Conservation (phyloP, 495 filamentous ascomycete genomes). For the Aspergillus olivimuriae region DNA sequence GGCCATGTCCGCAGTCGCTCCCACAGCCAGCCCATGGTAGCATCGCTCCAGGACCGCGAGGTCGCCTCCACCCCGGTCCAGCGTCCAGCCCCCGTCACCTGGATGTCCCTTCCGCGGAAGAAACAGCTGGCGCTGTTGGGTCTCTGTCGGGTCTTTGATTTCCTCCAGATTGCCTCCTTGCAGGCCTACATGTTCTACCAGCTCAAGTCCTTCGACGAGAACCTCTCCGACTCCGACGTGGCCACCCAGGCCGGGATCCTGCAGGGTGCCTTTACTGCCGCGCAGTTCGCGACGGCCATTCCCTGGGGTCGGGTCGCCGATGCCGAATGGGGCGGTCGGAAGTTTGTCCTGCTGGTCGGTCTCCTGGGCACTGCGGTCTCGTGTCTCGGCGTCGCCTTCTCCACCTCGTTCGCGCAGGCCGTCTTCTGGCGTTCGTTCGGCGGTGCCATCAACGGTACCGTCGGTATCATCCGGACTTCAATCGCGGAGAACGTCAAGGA, state of each 20-base stretch:
- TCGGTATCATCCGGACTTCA: slow-evolving; percentile 77
- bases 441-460: slow-evolving; percentile 75
- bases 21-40: slow-evolving; percentile 20
- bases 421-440: slow-evolving; percentile 67
- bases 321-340: slow-evolving; percentile 61
- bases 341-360: slow-evolving; percentile 71
- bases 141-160: slow-evolving; percentile 60
- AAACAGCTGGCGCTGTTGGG: slow-evolving; percentile 68
- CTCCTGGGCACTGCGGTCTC: slow-evolving; percentile 65
- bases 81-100: slow-evolving; percentile 53
- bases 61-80: slow-evolving; percentile 16
- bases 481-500: slow-evolving; percentile 74
- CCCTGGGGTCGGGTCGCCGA: slow-evolving; percentile 76
- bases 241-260: slow-evolving; percentile 73
- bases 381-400: slow-evolving; percentile 75
- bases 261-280: slow-evolving; percentile 72
- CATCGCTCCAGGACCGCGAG: neutral
- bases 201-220: slow-evolving; percentile 62
- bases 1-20: slow-evolving; percentile 33
- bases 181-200: slow-evolving; percentile 76
- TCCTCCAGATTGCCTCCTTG: slow-evolving; percentile 42
- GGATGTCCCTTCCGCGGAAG: slow-evolving; percentile 67
- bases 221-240: slow-evolving; percentile 60
- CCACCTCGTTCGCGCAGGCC: slow-evolving; percentile 63
- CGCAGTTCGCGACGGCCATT: slow-evolving; percentile 82